These are phyloP conservation scores for Neonectria magnoliae DNA, from an alignment of 2,329 filamentous ascomycete genomes.

Conservation along the genomic window DNA sequence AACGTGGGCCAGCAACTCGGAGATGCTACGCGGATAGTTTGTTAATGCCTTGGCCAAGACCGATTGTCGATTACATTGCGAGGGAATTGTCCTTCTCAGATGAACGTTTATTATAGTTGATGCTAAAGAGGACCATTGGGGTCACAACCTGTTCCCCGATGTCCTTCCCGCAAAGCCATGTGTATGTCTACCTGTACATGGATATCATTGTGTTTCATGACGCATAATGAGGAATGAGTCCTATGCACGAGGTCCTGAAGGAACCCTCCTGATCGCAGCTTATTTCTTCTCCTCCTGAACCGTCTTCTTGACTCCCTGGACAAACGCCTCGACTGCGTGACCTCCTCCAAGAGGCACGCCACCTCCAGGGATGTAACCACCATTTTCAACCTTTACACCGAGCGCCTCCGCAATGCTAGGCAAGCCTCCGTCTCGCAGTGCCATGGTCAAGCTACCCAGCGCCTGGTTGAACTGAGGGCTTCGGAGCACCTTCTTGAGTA, in stretches of 20 bases:
- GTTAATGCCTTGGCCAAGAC: not conserved
- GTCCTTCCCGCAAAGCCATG: constrained; percentile 14
- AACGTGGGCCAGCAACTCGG: constrained; percentile 6
- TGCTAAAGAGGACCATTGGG: not conserved
- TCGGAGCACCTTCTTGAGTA: constrained; percentile 83
- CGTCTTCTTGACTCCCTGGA: constrained; percentile 85
- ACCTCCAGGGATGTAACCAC: constrained; percentile 81
- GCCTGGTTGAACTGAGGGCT: constrained; percentile 94
- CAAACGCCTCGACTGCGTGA: constrained; percentile 89
- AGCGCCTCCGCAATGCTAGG: constrained; percentile 91
- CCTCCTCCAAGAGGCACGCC: constrained; percentile 88
- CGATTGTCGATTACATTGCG: not conserved
- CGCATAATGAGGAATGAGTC: constrained; percentile 2
- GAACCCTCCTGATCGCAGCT: not conserved
- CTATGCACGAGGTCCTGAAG: not conserved
- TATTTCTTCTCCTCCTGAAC: constrained; percentile 67
- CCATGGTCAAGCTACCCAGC: constrained; percentile 84
- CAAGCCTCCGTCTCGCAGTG: constrained; percentile 87
- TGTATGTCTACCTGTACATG: constrained; percentile 23
- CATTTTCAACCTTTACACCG: constrained; percentile 81
- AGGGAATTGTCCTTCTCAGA: not conserved
- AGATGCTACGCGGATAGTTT: not conserved
- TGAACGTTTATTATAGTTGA: not conserved
- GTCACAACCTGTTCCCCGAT: not conserved
- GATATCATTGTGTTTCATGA: constrained; percentile 20